A percentile compares a stretch with the other conserved stretches of the same genome.
Conservation (phyloP, 225 moss, liverwort and hornwort species). For the Marchantia paleacea region DNA sequence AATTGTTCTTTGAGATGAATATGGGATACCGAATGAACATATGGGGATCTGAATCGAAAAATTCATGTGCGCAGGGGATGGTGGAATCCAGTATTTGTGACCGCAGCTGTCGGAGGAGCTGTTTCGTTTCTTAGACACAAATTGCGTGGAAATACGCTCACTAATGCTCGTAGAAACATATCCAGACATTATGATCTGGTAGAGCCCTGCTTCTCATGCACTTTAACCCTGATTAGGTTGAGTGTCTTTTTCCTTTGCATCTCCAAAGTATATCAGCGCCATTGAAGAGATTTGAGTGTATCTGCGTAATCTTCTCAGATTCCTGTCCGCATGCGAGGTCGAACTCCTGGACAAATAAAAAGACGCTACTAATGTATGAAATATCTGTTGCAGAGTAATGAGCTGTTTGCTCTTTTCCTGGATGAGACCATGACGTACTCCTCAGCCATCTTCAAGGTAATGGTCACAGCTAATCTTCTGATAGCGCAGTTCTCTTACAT, state of each 20-base stretch:
- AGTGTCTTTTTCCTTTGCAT: too few relatives aligned
- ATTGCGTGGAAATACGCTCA: slow-evolving; percentile 65
- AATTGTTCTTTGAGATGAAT: neutral
- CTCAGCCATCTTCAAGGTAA: slow-evolving; percentile 85
- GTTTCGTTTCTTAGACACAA: slow-evolving; percentile 67
- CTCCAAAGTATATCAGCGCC: too few relatives aligned
- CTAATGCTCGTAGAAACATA: slow-evolving; percentile 83
- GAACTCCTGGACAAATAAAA: too few relatives aligned
- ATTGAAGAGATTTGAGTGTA: too few relatives aligned
- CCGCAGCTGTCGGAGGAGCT: slow-evolving; percentile 58
- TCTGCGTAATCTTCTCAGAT: too few relatives aligned
- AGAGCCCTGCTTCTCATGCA: neutral
- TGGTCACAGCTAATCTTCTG: neutral
- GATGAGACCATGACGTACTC: slow-evolving; percentile 95
- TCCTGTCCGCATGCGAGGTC: too few relatives aligned
- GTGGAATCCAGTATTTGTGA: slow-evolving; percentile 62
- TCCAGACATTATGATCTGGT: slow-evolving; percentile 89
- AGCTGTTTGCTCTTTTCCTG: slow-evolving; percentile 61
- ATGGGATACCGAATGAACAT: neutral
- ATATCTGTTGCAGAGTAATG: slow-evolving; percentile 63
- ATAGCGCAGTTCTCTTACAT: too few relatives aligned
- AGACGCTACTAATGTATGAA: too few relatives aligned
- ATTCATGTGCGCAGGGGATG: slow-evolving; percentile 44
- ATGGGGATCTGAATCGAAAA: neutral
- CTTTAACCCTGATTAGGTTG: too few relatives aligned